Conservation (phyloP, 2,329 filamentous ascomycete species). For the Talaromyces sp. region DNA sequence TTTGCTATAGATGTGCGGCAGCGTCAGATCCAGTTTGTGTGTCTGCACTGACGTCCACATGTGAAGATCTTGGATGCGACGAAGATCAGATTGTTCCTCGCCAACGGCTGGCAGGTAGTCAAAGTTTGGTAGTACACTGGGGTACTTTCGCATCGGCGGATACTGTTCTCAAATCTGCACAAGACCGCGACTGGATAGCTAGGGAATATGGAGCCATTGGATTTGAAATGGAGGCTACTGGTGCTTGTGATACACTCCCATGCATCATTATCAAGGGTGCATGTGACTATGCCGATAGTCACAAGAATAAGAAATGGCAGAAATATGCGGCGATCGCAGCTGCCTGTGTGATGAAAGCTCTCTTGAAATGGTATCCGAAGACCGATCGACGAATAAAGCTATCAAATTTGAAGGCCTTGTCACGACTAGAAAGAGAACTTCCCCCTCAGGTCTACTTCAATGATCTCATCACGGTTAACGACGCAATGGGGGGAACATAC, state of each 20-base stretch:
- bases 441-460: background rate
- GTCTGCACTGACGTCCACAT: background rate
- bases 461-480: constrained; percentile 1
- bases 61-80: background rate
- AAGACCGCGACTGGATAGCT: constrained; percentile 5
- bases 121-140: background rate
- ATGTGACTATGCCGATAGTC: constrained; percentile 2
- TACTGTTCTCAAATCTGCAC: constrained; percentile 2
- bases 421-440: background rate
- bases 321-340: background rate
- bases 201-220: constrained; percentile 16
- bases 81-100: background rate
- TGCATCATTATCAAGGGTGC: background rate
- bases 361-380: background rate
- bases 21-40: background rate
- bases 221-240: constrained; percentile 31
- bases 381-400: background rate
- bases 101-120: background rate
- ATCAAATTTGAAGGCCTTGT: too few species aligned
- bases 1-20: background rate
- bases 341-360: background rate
- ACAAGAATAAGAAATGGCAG: constrained; percentile 8
- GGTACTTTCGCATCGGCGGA: background rate
- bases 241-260: constrained; percentile 22
- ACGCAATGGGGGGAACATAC: constrained; percentile 1